These are phyloP conservation scores for Lipomyces kockii DNA, from an alignment of 805 yeast genomes.

Conservation along the genomic window DNA sequence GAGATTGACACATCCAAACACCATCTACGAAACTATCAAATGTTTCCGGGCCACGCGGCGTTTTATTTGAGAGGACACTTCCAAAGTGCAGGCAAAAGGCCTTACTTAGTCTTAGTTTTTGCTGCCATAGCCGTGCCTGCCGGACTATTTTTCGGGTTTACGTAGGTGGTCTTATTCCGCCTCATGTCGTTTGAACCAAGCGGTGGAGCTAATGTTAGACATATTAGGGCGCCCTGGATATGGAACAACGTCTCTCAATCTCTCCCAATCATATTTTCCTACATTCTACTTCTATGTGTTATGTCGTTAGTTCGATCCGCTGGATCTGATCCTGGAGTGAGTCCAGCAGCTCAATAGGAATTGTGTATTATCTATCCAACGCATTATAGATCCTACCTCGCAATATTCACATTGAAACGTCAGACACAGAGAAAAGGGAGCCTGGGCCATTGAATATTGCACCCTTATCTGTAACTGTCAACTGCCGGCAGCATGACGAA, in stretches of 20 bases:
- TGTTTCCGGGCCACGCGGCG: background rate
- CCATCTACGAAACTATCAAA: background rate
- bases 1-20: background rate
- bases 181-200: background rate
- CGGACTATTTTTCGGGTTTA: slow-evolving; percentile 2
- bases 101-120: background rate
- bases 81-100: background rate
- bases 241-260: slow-evolving; percentile 8
- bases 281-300: background rate
- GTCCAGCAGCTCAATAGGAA: background rate
- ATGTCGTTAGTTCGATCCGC: slow-evolving; percentile 3
- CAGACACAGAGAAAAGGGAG: background rate
- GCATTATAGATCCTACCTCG: background rate
- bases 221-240: slow-evolving; percentile 11
- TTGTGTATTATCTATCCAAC: background rate
- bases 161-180: background rate
- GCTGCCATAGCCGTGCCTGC: background rate
- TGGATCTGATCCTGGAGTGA: slow-evolving; percentile 13
- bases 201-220: background rate
- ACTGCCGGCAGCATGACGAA: slow-evolving; percentile 2
- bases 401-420: slow-evolving; percentile 2
- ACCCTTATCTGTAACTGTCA: slow-evolving; percentile 1
- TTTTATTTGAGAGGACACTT: background rate
- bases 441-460: background rate
- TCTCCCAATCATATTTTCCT: slow-evolving; percentile 6